Percentiles rank a stretch among this genome's conserved stretches.
These are phyloP conservation scores for Torrubiellomyces zombiae DNA, from an alignment of 2,329 filamentous ascomycete genomes.

Conservation along the genomic window DNA sequence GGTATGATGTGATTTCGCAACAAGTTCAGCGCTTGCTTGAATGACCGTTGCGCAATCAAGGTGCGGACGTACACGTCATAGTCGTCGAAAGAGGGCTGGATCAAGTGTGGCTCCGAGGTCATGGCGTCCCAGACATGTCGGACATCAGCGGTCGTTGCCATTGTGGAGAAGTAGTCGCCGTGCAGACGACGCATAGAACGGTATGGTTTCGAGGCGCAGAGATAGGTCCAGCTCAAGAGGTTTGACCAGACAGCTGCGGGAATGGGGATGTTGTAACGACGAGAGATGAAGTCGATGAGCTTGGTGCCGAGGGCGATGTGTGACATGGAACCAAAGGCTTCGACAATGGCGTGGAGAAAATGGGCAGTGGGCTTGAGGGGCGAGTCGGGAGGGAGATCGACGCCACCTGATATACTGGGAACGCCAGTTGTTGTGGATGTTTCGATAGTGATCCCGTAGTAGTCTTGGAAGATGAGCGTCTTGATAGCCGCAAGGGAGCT, in stretches of 20 bases:
- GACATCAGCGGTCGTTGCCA: slow-evolving; percentile 26
- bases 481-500: slow-evolving; percentile 17
- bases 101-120: slow-evolving; percentile 37
- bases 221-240: slow-evolving; percentile 49
- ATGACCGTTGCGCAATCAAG: slow-evolving; percentile 14
- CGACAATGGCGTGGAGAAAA: slow-evolving; percentile 50
- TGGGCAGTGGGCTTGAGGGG: slow-evolving; percentile 39
- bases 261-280: slow-evolving; percentile 40
- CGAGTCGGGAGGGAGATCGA: slow-evolving; percentile 26
- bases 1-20: slow-evolving; percentile 25
- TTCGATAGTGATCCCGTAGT: slow-evolving; percentile 13
- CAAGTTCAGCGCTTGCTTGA: slow-evolving; percentile 16
- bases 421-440: slow-evolving; percentile 7
- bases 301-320: slow-evolving; percentile 41
- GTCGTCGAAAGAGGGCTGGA: slow-evolving; percentile 40
- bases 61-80: slow-evolving; percentile 27
- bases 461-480: slow-evolving; percentile 14
- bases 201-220: slow-evolving; percentile 27
- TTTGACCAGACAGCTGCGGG: slow-evolving; percentile 44
- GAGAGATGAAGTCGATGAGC: slow-evolving; percentile 45
- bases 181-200: slow-evolving; percentile 19
- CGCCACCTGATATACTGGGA: slow-evolving; percentile 15
- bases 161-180: slow-evolving; percentile 11
- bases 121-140: slow-evolving; percentile 41
- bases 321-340: slow-evolving; percentile 50